Percentiles rank a stretch among this genome's conserved stretches.
These are phyloP conservation scores for Fusarium nygamai DNA, from an alignment of 2,329 filamentous ascomycete species.

Conservation along the genomic window DNA sequence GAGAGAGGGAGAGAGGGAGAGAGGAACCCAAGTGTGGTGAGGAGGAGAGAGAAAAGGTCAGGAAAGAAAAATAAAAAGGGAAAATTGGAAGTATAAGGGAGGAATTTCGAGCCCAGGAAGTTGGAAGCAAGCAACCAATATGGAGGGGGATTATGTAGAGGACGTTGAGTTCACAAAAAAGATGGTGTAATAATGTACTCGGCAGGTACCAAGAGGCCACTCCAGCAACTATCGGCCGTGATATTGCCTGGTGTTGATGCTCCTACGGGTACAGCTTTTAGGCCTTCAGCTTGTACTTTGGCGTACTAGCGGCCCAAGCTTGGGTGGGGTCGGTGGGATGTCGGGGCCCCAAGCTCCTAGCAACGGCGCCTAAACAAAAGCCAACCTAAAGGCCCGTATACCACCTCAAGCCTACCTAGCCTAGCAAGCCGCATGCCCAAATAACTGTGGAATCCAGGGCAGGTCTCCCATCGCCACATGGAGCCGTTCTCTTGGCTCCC, in stretches of 20 bases:
- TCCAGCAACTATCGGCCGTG: constrained; percentile 10
- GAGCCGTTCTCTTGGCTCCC: constrained; percentile 23
- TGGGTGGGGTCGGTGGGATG: constrained; percentile 29
- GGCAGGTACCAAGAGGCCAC: constrained; percentile 27
- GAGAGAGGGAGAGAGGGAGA: constrained; percentile 11
- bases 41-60: neutral
- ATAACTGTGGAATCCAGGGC: constrained; percentile 22
- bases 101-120: constrained; percentile 12
- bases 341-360: constrained; percentile 40
- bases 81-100: neutral
- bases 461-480: constrained; percentile 24
- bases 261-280: constrained; percentile 28
- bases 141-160: neutral
- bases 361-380: constrained; percentile 43
- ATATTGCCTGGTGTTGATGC: constrained; percentile 23
- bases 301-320: constrained; percentile 39
- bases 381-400: constrained; percentile 30
- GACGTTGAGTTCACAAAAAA: constrained; percentile 17
- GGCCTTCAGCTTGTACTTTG: constrained; percentile 24
- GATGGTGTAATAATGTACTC: constrained; percentile 32
- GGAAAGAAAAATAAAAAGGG: neutral
- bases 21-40: neutral
- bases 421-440: neutral
- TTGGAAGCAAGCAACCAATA: constrained; percentile 2
- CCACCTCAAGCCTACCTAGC: neutral